These are phyloP conservation scores for Lasiosphaeria hispida DNA, from an alignment of 495 filamentous ascomycete genomes.

Conservation along the genomic window DNA sequence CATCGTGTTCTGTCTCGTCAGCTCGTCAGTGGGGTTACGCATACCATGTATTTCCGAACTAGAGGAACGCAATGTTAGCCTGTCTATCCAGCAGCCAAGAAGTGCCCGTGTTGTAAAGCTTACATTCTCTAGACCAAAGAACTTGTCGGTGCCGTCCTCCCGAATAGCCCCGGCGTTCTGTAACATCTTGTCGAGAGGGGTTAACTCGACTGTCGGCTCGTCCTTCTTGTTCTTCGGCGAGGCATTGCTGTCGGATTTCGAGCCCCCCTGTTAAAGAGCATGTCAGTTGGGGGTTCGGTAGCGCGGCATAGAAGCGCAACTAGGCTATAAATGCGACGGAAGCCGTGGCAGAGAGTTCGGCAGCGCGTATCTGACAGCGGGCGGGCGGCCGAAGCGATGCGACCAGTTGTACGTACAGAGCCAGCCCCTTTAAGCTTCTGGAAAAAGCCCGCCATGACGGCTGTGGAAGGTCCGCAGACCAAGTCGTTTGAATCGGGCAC, in stretches of 20 bases:
- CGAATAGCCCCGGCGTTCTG: constrained; percentile 75
- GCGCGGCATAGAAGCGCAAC: background rate
- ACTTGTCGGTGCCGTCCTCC: constrained; percentile 92
- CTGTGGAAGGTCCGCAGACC: constrained; percentile 15
- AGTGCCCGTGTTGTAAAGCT: constrained; percentile 33
- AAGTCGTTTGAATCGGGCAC: too few species aligned
- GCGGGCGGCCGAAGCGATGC: background rate
- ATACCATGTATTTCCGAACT: constrained; percentile 99
- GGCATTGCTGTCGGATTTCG: constrained; percentile 39
- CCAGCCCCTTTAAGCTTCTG: constrained; percentile 42
- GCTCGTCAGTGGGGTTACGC: constrained; percentile 8
- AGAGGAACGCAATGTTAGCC: constrained; percentile 21
- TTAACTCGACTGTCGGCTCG: constrained; percentile 61
- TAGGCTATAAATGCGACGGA: too few species aligned
- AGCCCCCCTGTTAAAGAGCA: constrained; percentile 27
- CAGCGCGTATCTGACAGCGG: background rate
- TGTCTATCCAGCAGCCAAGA: background rate
- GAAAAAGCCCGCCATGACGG: constrained; percentile 46
- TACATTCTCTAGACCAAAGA: constrained; percentile 98
- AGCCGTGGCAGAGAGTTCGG: background rate
- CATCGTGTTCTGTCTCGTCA: constrained; percentile 1
- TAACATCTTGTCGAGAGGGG: constrained; percentile 80
- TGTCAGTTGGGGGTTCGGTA: background rate
- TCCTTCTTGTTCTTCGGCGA: constrained; percentile 64
- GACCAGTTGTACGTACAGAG: constrained; percentile 24